Evolutionary conservation across 2,329 filamentous ascomycete genomes (phyloP).

Genomic region (Penicillium oxalicum): DNA sequence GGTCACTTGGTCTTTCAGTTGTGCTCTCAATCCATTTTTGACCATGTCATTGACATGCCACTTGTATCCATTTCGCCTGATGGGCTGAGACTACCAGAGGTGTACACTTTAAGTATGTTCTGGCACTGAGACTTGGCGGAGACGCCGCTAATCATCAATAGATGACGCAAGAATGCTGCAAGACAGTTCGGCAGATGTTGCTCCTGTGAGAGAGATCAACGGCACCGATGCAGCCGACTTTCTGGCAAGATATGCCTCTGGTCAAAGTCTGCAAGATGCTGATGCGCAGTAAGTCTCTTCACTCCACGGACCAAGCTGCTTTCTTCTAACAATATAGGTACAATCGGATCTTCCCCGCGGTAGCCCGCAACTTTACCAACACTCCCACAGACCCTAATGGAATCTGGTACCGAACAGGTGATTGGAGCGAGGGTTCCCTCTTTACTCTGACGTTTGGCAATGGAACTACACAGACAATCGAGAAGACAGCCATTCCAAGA

Average conservation of each 20-base stretch:
- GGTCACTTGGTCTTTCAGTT: conserved; percentile 46
- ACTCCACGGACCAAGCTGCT: not conserved
- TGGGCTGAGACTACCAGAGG: conserved; percentile 52
- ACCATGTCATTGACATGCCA: conserved; percentile 36
- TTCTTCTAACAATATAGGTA: conserved; percentile 15
- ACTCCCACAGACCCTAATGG: conserved; percentile 13
- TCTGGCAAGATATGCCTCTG: conserved; percentile 41
- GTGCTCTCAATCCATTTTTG: conserved; percentile 39
- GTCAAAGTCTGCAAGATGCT: conserved; percentile 49
- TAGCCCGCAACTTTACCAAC: conserved; percentile 18
- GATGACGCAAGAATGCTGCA: conserved; percentile 14
- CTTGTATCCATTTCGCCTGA: conserved; percentile 58
- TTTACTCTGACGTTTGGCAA: conserved; percentile 17
- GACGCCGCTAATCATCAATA: conserved; percentile 6
- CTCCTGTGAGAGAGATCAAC: conserved; percentile 52
- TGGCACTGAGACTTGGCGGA: not conserved
- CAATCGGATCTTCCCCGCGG: conserved; percentile 20
- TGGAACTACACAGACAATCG: conserved; percentile 13
- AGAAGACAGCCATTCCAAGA: conserved; percentile 15
- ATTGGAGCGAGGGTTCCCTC: conserved; percentile 18
- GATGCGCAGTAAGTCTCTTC: conserved; percentile 47
- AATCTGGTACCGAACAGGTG: conserved; percentile 15
- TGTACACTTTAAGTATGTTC: conserved; percentile 38
- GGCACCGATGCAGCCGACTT: conserved; percentile 48
- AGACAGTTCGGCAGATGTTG: conserved; percentile 33